phyloP scores from a whole-genome alignment of 129 eudicot genomes.

The Gnaphalium uliginosum region DNA sequence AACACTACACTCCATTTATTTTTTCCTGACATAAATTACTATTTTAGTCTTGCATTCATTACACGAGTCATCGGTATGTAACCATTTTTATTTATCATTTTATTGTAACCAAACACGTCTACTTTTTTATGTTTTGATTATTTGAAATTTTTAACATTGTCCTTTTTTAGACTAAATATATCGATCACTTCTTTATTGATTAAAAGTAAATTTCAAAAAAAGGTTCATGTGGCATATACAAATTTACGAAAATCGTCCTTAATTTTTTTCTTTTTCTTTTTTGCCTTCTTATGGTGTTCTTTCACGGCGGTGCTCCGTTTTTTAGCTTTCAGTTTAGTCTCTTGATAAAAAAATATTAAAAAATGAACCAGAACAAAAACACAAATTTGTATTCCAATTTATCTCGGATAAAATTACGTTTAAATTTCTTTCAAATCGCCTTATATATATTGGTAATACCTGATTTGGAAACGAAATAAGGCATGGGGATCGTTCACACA shows the following conservation, averaged over 20 bases:
- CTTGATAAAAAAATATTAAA: background rate
- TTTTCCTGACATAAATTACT: background rate
- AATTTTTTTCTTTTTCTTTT: too few relatives aligned
- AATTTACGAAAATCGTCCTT: too few relatives aligned
- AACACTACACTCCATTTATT: background rate
- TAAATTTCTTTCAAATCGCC: background rate
- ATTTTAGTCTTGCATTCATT: background rate
- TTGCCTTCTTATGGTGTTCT: too few relatives aligned
- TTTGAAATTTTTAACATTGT: too few relatives aligned
- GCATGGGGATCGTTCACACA: conserved; percentile 11
- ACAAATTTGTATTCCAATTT: background rate
- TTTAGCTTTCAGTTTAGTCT: too few relatives aligned
- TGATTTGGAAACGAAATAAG: background rate
- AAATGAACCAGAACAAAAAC: background rate
- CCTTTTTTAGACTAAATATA: too few relatives aligned
- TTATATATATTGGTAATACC: background rate
- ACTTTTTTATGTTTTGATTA: background rate
- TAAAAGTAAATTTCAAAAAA: too few relatives aligned
- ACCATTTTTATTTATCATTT: background rate
- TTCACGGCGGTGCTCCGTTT: too few relatives aligned
- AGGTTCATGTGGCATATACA: too few relatives aligned
- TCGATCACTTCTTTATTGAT: too few relatives aligned
- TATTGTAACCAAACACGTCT: background rate
- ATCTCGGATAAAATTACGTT: background rate
- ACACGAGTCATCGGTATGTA: background rate